Conservation (phyloP, 768 basidiomycete species). For the Tulasnella sp. region DNA sequence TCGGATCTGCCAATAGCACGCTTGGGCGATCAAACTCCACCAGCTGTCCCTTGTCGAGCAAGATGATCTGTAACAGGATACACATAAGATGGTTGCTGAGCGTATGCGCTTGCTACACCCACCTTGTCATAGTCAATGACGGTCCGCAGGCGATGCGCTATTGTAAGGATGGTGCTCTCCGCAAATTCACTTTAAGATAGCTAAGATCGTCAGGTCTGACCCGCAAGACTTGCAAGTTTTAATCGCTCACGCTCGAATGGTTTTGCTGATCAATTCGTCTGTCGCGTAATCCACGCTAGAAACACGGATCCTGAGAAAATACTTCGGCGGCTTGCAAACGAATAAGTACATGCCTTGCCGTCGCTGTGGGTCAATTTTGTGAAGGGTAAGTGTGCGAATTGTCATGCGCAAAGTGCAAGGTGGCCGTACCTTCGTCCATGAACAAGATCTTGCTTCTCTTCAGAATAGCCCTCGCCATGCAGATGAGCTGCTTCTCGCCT, state of each 20-base stretch:
- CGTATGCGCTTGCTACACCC: no score
- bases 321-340: constrained; percentile 16
- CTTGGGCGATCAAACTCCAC: constrained; percentile 12
- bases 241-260: constrained; percentile 15
- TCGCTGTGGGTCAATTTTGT: background rate
- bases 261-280: constrained; percentile 20
- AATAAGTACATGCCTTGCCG: background rate
- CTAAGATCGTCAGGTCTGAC: background rate
- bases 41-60: constrained; percentile 11
- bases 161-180: constrained; percentile 12
- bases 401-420: background rate
- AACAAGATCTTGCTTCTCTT: constrained; percentile 66
- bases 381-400: no score
- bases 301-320: constrained; percentile 21
- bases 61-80: constrained; percentile 4
- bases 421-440: constrained; percentile 52
- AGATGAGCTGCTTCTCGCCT: constrained; percentile 72
- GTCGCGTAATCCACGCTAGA: constrained; percentile 12
- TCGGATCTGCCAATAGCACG: constrained; percentile 39
- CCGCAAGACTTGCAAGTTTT: background rate
- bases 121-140: constrained; percentile 16
- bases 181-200: constrained; percentile 7
- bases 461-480: constrained; percentile 79
- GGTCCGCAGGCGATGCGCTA: constrained; percentile 13
- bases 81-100: background rate